Conservation (phyloP, 345 rosid genomes). For the Moricandia arvensis region DNA sequence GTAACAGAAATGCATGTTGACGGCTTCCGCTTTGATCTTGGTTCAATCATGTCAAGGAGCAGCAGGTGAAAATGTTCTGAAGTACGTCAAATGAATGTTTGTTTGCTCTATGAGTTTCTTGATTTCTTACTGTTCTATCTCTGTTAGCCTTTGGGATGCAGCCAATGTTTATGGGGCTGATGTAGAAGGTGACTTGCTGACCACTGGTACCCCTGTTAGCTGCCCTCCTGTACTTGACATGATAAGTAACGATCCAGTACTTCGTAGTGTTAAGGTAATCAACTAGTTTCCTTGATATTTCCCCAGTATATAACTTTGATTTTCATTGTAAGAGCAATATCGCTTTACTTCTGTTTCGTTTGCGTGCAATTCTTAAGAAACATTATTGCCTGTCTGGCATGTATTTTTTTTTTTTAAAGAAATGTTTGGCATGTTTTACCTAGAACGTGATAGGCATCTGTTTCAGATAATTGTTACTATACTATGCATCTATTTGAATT, state of each 20-base stretch:
- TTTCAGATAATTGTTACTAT: neutral
- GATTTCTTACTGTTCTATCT: slow-evolving; percentile 29
- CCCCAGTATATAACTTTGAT: neutral
- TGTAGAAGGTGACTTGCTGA: slow-evolving; percentile 61
- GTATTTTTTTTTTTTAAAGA: too few relatives aligned
- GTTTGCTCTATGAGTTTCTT: slow-evolving; percentile 13
- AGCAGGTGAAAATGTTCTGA: slow-evolving; percentile 51
- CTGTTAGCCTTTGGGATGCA: slow-evolving; percentile 80
- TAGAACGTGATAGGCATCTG: neutral
- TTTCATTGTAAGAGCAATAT: neutral
- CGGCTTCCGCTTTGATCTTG: slow-evolving; percentile 99
- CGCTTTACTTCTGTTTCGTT: neutral
- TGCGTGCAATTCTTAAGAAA: neutral
- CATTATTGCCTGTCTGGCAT: neutral
- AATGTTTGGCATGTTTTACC: too few relatives aligned
- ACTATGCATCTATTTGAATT: neutral
- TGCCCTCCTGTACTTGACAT: slow-evolving; percentile 87
- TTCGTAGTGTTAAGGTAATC: slow-evolving; percentile 79
- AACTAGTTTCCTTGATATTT: neutral
- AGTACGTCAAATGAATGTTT: slow-evolving; percentile 28
- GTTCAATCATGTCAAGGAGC: slow-evolving; percentile 91
- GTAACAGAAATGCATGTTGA: slow-evolving; percentile 97
- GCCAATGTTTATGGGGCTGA: slow-evolving; percentile 75
- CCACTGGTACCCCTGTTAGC: slow-evolving; percentile 77
- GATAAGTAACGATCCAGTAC: slow-evolving; percentile 94